A percentile compares a stretch with the other conserved stretches of the same genome.
Evolutionary conservation across 225 moss, liverwort and hornwort genomes (phyloP).

Genomic region (Marchantia polymorpha): DNA sequence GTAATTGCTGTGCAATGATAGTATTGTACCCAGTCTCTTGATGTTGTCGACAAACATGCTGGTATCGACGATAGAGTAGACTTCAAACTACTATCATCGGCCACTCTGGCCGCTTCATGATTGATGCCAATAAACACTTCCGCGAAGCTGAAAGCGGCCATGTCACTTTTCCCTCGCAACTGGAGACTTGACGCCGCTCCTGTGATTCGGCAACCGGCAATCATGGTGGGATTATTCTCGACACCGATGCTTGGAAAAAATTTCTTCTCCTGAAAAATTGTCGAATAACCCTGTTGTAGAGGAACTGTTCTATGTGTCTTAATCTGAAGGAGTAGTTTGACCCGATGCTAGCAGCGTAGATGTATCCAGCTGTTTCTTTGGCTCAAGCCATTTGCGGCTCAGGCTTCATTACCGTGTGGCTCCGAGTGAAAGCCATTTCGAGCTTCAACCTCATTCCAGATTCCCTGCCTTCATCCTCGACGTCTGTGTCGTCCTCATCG

Average conservation of each 20-base stretch:
- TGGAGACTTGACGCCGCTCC: background rate
- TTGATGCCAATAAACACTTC: background rate
- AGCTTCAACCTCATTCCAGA: constrained; percentile 37
- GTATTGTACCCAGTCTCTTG: background rate
- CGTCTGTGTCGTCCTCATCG: constrained; percentile 32
- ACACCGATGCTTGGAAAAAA: background rate
- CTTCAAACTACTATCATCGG: background rate
- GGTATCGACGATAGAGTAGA: background rate
- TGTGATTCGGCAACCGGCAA: background rate
- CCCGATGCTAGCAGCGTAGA: background rate
- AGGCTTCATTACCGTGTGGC: constrained; percentile 25
- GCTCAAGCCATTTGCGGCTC: constrained; percentile 36
- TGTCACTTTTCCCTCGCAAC: background rate
- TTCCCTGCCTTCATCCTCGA: constrained; percentile 25
- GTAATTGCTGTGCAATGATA: background rate
- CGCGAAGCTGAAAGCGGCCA: background rate
- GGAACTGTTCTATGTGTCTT: background rate
- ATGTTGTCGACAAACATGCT: background rate
- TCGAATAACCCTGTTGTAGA: background rate
- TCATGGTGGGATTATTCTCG: background rate
- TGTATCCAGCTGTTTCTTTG: background rate
- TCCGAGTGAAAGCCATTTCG: constrained; percentile 39
- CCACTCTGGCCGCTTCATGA: background rate
- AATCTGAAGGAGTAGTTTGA: background rate
- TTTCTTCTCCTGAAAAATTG: background rate